Percentiles rank a stretch among this genome's conserved stretches.
These are phyloP conservation scores for Phytophthora idaei DNA, from an alignment of 352 stramenopile species.

Conservation along the genomic window DNA sequence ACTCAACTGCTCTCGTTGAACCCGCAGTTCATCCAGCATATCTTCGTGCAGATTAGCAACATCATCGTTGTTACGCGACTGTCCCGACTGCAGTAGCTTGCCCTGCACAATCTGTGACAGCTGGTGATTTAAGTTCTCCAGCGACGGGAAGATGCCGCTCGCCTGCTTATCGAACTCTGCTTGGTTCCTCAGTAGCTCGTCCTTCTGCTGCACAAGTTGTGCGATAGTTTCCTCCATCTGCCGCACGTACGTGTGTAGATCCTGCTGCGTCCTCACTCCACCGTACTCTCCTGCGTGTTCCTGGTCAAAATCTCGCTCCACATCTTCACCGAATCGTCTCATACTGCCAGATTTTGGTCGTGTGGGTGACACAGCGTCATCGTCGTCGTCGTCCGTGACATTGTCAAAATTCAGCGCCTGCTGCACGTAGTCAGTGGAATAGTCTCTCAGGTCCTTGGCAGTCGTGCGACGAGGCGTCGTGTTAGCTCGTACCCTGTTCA, in stretches of 20 bases:
- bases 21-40: constrained; percentile 73
- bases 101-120: constrained; percentile 80
- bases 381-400: constrained; percentile 51
- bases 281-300: constrained; percentile 29
- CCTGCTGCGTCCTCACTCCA: constrained; percentile 42
- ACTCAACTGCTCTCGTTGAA: constrained; percentile 72
- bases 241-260: constrained; percentile 73
- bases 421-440: constrained; percentile 77
- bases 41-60: constrained; percentile 72
- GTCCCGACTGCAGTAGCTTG: constrained; percentile 49
- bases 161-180: constrained; percentile 84
- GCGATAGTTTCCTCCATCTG: constrained; percentile 85
- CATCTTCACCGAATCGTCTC: constrained; percentile 16
- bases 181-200: constrained; percentile 76
- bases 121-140: constrained; percentile 82
- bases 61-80: constrained; percentile 61
- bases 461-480: constrained; percentile 51
- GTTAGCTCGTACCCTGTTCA: constrained; percentile 27
- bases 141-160: constrained; percentile 81
- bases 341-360: constrained; percentile 20
- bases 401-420: constrained; percentile 78
- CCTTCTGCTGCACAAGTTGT: constrained; percentile 78
- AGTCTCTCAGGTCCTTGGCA: constrained; percentile 64
- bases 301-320: constrained; percentile 5
- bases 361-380: constrained; percentile 13